These are phyloP conservation scores for Colletotrichum higginsianum DNA, from an alignment of 2,329 filamentous ascomycete genomes.

Conservation along the genomic window DNA sequence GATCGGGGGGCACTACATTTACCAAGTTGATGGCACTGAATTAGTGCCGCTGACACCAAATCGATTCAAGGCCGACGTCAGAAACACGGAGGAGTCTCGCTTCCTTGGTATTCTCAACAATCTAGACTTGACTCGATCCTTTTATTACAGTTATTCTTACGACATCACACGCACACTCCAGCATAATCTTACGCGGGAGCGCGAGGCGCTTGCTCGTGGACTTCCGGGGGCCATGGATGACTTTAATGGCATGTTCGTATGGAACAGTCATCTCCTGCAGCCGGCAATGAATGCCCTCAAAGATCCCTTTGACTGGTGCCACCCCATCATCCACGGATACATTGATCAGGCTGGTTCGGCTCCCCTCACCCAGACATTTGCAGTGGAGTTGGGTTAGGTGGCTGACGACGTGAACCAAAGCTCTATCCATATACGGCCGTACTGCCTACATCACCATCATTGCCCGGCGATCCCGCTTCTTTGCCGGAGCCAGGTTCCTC, in stretches of 20 bases:
- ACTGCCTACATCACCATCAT: slow-evolving; percentile 94
- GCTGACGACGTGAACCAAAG: slow-evolving; percentile 51
- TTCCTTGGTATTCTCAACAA: slow-evolving; percentile 93
- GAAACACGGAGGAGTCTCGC: slow-evolving; percentile 88
- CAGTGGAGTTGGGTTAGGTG: not conserved
- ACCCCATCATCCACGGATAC: slow-evolving; percentile 95
- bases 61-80: slow-evolving; percentile 81
- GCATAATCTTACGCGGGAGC: slow-evolving; percentile 88
- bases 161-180: slow-evolving; percentile 94
- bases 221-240: slow-evolving; percentile 68
- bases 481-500: slow-evolving; percentile 93
- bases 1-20: slow-evolving; percentile 95
- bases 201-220: slow-evolving; percentile 78
- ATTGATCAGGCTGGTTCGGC: slow-evolving; percentile 84
- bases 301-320: slow-evolving; percentile 94
- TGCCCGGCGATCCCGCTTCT: slow-evolving; percentile 90
- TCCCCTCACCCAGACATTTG: no score
- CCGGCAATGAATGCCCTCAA: slow-evolving; percentile 80
- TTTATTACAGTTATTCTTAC: slow-evolving; percentile 99
- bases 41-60: slow-evolving; percentile 87
- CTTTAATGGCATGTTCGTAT: slow-evolving; percentile 97
- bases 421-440: slow-evolving; percentile 87
- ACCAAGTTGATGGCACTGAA: slow-evolving; percentile 95
- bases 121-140: slow-evolving; percentile 89
- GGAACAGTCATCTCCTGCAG: slow-evolving; percentile 91